Evolutionary conservation across 495 filamentous ascomycete genomes (phyloP).

Genomic region (Platismatia glauca): DNA sequence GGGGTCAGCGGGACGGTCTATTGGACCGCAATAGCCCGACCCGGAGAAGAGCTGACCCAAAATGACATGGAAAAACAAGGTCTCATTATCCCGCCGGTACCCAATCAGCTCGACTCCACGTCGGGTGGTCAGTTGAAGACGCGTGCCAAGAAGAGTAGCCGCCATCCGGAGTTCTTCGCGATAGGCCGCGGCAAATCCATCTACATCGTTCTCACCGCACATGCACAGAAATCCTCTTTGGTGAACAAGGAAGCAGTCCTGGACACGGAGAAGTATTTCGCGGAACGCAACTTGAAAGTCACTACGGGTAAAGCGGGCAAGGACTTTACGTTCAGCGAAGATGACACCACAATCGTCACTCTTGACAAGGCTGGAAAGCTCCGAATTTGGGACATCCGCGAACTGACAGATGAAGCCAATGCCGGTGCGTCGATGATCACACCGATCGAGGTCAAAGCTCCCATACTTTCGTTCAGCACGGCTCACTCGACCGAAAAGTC

Average conservation of each 20-base stretch:
- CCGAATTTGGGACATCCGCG: slow-evolving; percentile 93
- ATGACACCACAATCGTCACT: slow-evolving; percentile 87
- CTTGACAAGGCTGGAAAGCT: slow-evolving; percentile 92
- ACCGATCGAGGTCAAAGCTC: slow-evolving; percentile 64
- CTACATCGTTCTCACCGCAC: slow-evolving; percentile 75
- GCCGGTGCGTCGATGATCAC: slow-evolving; percentile 43
- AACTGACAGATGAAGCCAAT: slow-evolving; percentile 54
- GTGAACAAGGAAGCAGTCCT: slow-evolving; percentile 63
- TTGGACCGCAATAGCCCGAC: slow-evolving; percentile 69
- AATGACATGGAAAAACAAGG: slow-evolving; percentile 65
- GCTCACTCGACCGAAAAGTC: slow-evolving; percentile 75
- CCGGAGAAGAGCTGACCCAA: slow-evolving; percentile 64
- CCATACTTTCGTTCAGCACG: slow-evolving; percentile 68
- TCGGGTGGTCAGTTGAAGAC: slow-evolving; percentile 92
- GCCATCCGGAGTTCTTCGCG: slow-evolving; percentile 85
- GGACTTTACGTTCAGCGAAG: slow-evolving; percentile 94
- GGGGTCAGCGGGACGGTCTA: slow-evolving; percentile 90
- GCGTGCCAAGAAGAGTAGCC: slow-evolving; percentile 76
- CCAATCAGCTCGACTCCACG: slow-evolving; percentile 64
- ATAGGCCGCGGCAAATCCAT: slow-evolving; percentile 94
- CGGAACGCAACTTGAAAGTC: slow-evolving; percentile 79
- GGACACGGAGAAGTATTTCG: slow-evolving; percentile 76
- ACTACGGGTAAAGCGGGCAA: slow-evolving; percentile 96
- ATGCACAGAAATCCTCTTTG: slow-evolving; percentile 59
- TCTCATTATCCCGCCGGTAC: slow-evolving; percentile 72